phyloP scores from a whole-genome alignment of 1,284 basidiomycete genomes.

The Cutaneotrichosporon spelunceum region DNA sequence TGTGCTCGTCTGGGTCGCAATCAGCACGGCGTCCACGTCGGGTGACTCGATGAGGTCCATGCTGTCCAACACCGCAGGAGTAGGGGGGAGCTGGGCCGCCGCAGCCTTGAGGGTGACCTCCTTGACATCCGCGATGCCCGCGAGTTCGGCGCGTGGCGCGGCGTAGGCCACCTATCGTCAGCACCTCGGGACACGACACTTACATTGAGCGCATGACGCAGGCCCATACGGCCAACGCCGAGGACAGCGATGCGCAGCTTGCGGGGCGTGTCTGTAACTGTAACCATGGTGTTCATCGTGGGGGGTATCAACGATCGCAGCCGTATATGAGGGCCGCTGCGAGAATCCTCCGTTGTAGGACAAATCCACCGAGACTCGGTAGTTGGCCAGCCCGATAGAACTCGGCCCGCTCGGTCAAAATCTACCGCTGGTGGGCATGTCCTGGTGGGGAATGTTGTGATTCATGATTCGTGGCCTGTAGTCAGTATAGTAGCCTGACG shows the following conservation, averaged over 20 bases:
- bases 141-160: constrained; percentile 29
- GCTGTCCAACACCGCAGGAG: background rate
- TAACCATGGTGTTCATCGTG: background rate
- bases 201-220: constrained; percentile 28
- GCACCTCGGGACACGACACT: background rate
- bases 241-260: constrained; percentile 29
- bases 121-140: constrained; percentile 26
- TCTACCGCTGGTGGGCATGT: no score
- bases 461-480: no score
- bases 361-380: background rate
- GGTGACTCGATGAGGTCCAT: constrained; percentile 17
- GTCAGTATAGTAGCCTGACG: no score
- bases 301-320: background rate
- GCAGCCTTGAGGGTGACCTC: constrained; percentile 11
- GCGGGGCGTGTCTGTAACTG: background rate
- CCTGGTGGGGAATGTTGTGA: no score
- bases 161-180: constrained; percentile 19
- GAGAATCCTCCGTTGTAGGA: background rate
- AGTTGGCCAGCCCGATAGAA: background rate
- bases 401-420: background rate
- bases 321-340: background rate
- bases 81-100: constrained; percentile 17
- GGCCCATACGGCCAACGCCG: constrained; percentile 35
- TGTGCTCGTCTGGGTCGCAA: constrained; percentile 29
- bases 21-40: constrained; percentile 30